A percentile compares a stretch with the other conserved stretches of the same genome.
Conservation (phyloP, 208 protist genomes). For the Trypanosoma scelopori region DNA sequence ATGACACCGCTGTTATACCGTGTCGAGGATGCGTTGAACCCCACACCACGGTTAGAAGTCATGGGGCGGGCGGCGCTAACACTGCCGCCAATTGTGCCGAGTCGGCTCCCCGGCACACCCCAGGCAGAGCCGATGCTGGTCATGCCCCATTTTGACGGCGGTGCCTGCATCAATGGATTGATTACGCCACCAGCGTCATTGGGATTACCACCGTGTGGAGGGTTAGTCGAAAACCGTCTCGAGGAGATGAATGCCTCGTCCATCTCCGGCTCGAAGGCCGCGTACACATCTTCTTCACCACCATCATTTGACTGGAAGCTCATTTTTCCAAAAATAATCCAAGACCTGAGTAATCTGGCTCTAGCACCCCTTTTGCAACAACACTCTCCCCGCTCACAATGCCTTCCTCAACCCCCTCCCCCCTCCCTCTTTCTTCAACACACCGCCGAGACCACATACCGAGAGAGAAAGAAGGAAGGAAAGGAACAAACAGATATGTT, state of each 20-base stretch:
- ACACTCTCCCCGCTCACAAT: slow-evolving; percentile 17
- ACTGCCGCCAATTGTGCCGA: slow-evolving; percentile 60
- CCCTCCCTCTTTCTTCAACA: not conserved
- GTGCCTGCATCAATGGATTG: slow-evolving; percentile 79
- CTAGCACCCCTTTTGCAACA: not conserved
- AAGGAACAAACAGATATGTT: too few species aligned
- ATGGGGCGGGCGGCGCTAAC: slow-evolving; percentile 77
- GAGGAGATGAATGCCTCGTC: slow-evolving; percentile 24
- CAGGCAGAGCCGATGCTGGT: slow-evolving; percentile 64
- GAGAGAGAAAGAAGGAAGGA: slow-evolving; percentile 5
- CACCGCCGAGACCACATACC: not conserved
- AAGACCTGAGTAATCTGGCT: not conserved
- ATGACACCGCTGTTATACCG: slow-evolving; percentile 35
- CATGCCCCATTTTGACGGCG: slow-evolving; percentile 78
- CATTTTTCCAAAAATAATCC: not conserved
- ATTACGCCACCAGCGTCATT: slow-evolving; percentile 8
- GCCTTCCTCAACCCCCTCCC: not conserved
- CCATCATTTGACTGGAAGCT: slow-evolving; percentile 2
- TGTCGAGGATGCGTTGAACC: slow-evolving; percentile 61
- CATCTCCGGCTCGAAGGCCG: slow-evolving; percentile 66
- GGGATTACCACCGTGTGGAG: slow-evolving; percentile 16
- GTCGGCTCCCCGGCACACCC: slow-evolving; percentile 63
- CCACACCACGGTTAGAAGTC: slow-evolving; percentile 92
- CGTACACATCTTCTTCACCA: slow-evolving; percentile 74
- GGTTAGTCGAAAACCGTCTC: slow-evolving; percentile 38